phyloP scores from a whole-genome alignment of 495 filamentous ascomycete genomes.

The Pseudotulostoma volvatum region DNA sequence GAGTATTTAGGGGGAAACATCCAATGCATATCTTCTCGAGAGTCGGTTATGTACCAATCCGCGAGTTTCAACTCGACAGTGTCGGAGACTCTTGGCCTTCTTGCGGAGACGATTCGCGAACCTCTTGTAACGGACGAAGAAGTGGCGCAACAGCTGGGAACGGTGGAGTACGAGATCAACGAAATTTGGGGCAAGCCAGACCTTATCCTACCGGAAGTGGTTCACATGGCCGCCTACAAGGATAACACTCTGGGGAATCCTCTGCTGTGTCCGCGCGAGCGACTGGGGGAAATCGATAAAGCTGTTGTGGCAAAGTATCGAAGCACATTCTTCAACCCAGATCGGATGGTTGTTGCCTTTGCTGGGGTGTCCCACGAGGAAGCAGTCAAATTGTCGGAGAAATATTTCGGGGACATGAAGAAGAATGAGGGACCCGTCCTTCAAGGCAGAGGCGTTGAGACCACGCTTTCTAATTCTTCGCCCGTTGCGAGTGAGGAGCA shows the following conservation, averaged over 20 bases:
- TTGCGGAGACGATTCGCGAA: conserved; percentile 89
- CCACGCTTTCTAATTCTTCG: conserved; percentile 35
- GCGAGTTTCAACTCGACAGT: conserved; percentile 95
- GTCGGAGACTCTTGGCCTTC: conserved; percentile 60
- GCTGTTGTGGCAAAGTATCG: conserved; percentile 63
- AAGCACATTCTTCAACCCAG: conserved; percentile 68
- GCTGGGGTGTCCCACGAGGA: conserved; percentile 73
- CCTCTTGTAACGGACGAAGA: conserved; percentile 83
- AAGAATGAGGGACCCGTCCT: conserved; percentile 34
- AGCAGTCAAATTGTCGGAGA: conserved; percentile 62
- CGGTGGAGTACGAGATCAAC: conserved; percentile 83
- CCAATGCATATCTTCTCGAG: conserved; percentile 86
- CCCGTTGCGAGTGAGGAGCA: conserved; percentile 22
- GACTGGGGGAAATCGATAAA: conserved; percentile 60
- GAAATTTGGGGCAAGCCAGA: conserved; percentile 98
- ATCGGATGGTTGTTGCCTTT: conserved; percentile 86
- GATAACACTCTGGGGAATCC: conserved; percentile 93
- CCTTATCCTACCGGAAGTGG: conserved; percentile 84
- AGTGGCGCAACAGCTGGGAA: conserved; percentile 69
- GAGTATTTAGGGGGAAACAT: conserved; percentile 87
- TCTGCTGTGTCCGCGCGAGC: conserved; percentile 74
- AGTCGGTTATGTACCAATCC: conserved; percentile 97
- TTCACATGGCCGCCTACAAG: conserved; percentile 89
- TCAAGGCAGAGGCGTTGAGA: conserved; percentile 39
- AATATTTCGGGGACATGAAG: conserved; percentile 86